These are phyloP conservation scores for Protomyces pachydermus DNA, from an alignment of 1,139 yeast species.

Conservation along the genomic window DNA sequence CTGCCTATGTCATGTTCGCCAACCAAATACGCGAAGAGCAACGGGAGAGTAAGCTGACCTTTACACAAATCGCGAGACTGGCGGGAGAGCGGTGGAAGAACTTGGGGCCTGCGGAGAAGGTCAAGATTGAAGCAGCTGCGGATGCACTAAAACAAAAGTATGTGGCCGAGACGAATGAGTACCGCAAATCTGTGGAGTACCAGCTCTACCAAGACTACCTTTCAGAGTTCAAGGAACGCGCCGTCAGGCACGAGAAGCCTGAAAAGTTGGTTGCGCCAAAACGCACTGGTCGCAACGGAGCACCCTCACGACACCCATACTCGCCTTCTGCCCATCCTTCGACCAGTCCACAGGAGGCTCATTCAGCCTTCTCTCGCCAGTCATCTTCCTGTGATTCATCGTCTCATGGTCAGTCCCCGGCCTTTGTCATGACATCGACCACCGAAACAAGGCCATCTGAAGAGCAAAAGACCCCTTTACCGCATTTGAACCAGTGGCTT, in stretches of 20 bases:
- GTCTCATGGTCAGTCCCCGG: no score
- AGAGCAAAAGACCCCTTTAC: neutral
- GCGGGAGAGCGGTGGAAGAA: conserved; percentile 27
- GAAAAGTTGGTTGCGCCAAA: conserved; percentile 17
- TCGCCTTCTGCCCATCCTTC: no score
- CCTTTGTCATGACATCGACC: no score
- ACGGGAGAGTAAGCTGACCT: conserved; percentile 5
- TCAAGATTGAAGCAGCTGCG: conserved; percentile 17
- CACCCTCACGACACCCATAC: no score
- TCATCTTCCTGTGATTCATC: no score
- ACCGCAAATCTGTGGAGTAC: conserved; percentile 16
- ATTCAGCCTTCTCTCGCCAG: no score
- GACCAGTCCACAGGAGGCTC: no score
- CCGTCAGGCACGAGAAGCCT: conserved; percentile 12
- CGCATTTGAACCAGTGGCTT: neutral
- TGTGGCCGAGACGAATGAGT: conserved; percentile 1
- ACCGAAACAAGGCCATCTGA: no score
- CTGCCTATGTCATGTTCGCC: conserved; percentile 26
- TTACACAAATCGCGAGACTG: conserved; percentile 18
- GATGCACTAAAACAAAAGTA: conserved; percentile 8
- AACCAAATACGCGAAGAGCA: conserved; percentile 23
- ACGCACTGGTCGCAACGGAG: neutral
- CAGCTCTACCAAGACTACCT: conserved; percentile 22
- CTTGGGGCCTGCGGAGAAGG: conserved; percentile 6
- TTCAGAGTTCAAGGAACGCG: conserved; percentile 25